A percentile compares a stretch with the other conserved stretches of the same genome.
phyloP scores from a whole-genome alignment of 495 filamentous ascomycete species.

The Penicillium psychrofluorescens region DNA sequence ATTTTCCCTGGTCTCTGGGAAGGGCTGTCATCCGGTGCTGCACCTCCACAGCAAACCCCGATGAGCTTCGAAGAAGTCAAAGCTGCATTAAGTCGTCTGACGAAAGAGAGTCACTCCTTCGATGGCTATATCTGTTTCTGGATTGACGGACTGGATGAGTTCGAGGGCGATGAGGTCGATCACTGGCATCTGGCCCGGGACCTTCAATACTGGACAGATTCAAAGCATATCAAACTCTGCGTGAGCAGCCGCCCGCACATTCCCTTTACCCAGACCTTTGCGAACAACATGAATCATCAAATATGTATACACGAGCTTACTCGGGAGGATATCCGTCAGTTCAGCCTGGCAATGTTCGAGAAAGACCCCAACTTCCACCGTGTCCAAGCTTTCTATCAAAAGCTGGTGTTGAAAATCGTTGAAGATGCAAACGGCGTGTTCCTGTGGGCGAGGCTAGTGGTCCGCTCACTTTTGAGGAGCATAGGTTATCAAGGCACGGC shows the following conservation, averaged over 20 bases:
- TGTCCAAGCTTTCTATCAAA: neutral
- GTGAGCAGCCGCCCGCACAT: slow-evolving; percentile 43
- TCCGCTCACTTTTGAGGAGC: neutral
- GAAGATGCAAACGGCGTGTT: slow-evolving; percentile 32
- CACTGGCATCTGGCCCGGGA: slow-evolving; percentile 3
- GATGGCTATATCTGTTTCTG: slow-evolving; percentile 33
- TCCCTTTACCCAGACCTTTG: slow-evolving; percentile 34
- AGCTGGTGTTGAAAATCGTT: slow-evolving; percentile 11
- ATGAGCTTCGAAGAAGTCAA: slow-evolving; percentile 2
- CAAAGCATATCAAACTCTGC: slow-evolving; percentile 33
- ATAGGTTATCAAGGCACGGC: neutral
- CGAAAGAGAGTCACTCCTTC: neutral
- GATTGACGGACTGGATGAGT: slow-evolving; percentile 45
- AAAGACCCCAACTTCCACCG: slow-evolving; percentile 20
- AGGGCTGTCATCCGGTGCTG: too few species aligned
- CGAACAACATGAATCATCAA: slow-evolving; percentile 2
- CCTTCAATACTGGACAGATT: neutral
- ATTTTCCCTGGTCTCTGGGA: slow-evolving; percentile 6
- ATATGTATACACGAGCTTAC: slow-evolving; percentile 3
- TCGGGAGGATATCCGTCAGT: neutral
- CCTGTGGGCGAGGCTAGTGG: slow-evolving; percentile 21
- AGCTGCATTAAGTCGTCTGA: slow-evolving; percentile 4
- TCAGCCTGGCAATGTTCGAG: slow-evolving; percentile 20
- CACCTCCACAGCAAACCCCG: too few species aligned
- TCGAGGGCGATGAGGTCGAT: slow-evolving; percentile 13